A percentile compares a stretch with the other conserved stretches of the same genome.
These are phyloP conservation scores for Pichia eremophila DNA, from an alignment of 805 yeast genomes.

Conservation along the genomic window DNA sequence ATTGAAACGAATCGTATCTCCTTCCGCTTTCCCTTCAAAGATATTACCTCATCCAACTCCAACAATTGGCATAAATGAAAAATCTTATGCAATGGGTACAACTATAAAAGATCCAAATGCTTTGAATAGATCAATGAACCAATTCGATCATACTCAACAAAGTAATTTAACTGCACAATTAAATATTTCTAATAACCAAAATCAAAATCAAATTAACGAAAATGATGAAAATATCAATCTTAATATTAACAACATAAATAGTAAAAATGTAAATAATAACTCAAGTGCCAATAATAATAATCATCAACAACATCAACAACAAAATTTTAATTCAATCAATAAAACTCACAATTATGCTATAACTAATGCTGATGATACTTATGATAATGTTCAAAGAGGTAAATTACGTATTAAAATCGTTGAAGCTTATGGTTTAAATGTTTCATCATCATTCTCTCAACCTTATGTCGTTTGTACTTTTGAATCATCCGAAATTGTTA, in stretches of 20 bases:
- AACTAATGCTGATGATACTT: slow-evolving; percentile 12
- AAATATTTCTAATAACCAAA: slow-evolving; percentile 1
- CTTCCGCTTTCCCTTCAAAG: slow-evolving; percentile 23
- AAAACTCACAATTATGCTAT: slow-evolving; percentile 21
- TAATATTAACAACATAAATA: slow-evolving; percentile 6
- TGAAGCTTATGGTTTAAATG: slow-evolving; percentile 65
- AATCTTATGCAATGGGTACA: slow-evolving; percentile 61
- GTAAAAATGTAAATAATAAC: not conserved
- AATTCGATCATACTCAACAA: slow-evolving; percentile 21
- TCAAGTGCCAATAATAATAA: not conserved
- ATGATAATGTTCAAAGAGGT: slow-evolving; percentile 55
- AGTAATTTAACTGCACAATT: slow-evolving; percentile 16
- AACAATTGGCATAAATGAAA: slow-evolving; percentile 58
- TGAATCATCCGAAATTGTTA: slow-evolving; percentile 84
- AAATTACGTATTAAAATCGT: slow-evolving; percentile 71
- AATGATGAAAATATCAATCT: not conserved
- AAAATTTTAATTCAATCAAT: not conserved
- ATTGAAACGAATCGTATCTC: slow-evolving; percentile 5
- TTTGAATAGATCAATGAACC: slow-evolving; percentile 25
- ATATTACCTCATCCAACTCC: slow-evolving; percentile 44
- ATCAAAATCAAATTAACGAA: not conserved
- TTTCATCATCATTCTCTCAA: slow-evolving; percentile 45
- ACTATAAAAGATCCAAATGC: slow-evolving; percentile 35
- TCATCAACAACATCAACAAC: slow-evolving; percentile 7
- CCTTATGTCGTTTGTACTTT: slow-evolving; percentile 90